phyloP scores from a whole-genome alignment of 352 stramenopile genomes.

The Pythium utonaiense region DNA sequence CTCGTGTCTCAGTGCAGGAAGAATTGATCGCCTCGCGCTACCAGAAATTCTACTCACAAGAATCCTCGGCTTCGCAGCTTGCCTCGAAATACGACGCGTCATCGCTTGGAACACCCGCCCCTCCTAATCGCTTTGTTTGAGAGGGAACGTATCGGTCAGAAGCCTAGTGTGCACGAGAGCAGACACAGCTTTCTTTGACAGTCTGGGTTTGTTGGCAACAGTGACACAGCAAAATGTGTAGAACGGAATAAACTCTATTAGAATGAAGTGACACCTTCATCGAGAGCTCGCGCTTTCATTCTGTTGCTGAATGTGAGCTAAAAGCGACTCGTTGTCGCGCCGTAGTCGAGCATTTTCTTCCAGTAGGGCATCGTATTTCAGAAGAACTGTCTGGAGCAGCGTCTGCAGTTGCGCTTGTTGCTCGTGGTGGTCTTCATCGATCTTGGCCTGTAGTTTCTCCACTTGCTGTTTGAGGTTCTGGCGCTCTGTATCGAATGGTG shows the following conservation, averaged over 20 bases:
- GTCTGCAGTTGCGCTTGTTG: constrained; percentile 7
- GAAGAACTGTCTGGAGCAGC: constrained; percentile 11
- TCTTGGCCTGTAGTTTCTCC: neutral
- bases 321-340: constrained; percentile 19
- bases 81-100: neutral
- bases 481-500: neutral
- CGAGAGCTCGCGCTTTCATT: neutral
- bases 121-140: too few relatives aligned
- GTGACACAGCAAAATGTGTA: too few relatives aligned
- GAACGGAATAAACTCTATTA: too few relatives aligned
- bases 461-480: constrained; percentile 1
- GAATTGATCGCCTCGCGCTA: neutral
- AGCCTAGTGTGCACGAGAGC: too few relatives aligned
- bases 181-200: too few relatives aligned
- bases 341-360: constrained; percentile 16
- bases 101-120: too few relatives aligned
- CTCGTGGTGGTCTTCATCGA: constrained; percentile 4
- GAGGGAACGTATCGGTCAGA: too few relatives aligned
- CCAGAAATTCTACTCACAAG: neutral
- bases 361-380: constrained; percentile 18
- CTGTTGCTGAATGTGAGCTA: constrained; percentile 11
- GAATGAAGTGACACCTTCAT: neutral
- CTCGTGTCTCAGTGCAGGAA: neutral
- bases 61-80: neutral
- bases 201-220: too few relatives aligned